phyloP scores from a whole-genome alignment of 1,284 basidiomycete species.

The Pseudozyma flocculosa region DNA sequence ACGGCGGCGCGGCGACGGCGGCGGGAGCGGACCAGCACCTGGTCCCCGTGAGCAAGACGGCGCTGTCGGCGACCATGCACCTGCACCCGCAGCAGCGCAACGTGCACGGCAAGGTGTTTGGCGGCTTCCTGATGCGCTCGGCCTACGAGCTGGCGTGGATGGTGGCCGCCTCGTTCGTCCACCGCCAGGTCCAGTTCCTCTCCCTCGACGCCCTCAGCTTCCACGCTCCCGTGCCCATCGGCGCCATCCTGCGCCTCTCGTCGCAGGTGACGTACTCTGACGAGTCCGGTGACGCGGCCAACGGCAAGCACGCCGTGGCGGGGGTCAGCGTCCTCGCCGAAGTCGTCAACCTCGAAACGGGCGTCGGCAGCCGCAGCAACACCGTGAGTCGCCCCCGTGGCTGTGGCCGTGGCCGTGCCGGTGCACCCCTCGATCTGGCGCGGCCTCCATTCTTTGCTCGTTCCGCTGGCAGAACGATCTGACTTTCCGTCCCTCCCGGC shows the following conservation, averaged over 20 bases:
- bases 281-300: conserved; percentile 12
- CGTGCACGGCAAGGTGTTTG: conserved; percentile 48
- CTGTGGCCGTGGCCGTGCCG: too few relatives aligned
- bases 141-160: conserved; percentile 59
- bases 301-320: conserved; percentile 13
- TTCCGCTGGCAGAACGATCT: too few relatives aligned
- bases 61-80: conserved; percentile 41
- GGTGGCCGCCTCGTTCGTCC: conserved; percentile 48
- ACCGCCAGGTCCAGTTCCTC: conserved; percentile 56
- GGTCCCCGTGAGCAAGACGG: conserved; percentile 44
- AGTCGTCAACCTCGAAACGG: conserved; percentile 42
- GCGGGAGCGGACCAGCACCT: conserved; percentile 16
- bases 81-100: conserved; percentile 56
- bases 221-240: conserved; percentile 51
- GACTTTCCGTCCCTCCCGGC: too few relatives aligned
- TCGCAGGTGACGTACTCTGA: conserved; percentile 43
- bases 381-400: conserved; percentile 27
- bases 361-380: conserved; percentile 35
- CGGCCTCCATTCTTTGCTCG: too few relatives aligned
- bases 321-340: conserved; percentile 44
- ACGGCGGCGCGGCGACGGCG: conserved; percentile 8
- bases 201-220: conserved; percentile 55
- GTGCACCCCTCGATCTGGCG: too few relatives aligned
- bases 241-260: conserved; percentile 44
- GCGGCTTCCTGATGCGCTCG: conserved; percentile 45